Evolutionary conservation across 2,329 filamentous ascomycete species (phyloP).

Genomic region (Pseudocercospora ulei): DNA sequence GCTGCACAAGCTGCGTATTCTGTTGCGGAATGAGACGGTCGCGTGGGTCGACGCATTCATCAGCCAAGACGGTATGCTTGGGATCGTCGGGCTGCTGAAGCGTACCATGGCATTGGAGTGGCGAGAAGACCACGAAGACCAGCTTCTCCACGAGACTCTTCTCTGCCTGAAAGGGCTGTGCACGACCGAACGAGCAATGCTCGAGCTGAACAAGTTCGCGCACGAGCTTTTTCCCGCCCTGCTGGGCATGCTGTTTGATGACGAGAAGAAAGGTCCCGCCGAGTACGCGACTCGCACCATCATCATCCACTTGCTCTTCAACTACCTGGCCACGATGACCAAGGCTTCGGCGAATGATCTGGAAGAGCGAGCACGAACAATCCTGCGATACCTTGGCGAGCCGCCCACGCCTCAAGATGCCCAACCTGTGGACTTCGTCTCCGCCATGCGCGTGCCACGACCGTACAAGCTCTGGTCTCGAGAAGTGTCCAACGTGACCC

Average conservation of each 20-base stretch:
- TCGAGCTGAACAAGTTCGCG: slow-evolving; percentile 71
- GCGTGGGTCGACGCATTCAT: slow-evolving; percentile 93
- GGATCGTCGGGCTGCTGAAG: slow-evolving; percentile 75
- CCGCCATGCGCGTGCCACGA: slow-evolving; percentile 75
- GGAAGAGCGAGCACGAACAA: slow-evolving; percentile 54
- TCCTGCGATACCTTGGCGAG: slow-evolving; percentile 71
- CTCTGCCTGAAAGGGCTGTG: slow-evolving; percentile 89
- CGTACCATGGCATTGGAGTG: slow-evolving; percentile 94
- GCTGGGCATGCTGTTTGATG: slow-evolving; percentile 82
- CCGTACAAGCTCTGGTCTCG: slow-evolving; percentile 93
- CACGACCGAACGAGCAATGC: slow-evolving; percentile 77
- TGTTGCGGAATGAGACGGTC: slow-evolving; percentile 89
- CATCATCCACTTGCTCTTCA: slow-evolving; percentile 79
- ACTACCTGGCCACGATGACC: slow-evolving; percentile 63
- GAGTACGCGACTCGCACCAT: slow-evolving; percentile 91
- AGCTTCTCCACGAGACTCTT: slow-evolving; percentile 79
- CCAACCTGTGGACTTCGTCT: slow-evolving; percentile 71
- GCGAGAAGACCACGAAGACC: slow-evolving; percentile 96
- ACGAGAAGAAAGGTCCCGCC: slow-evolving; percentile 95
- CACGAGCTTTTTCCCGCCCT: slow-evolving; percentile 74
- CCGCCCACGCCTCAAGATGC: slow-evolving; percentile 67
- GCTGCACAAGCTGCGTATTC: slow-evolving; percentile 78
- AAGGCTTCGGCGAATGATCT: slow-evolving; percentile 40
- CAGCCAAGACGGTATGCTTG: slow-evolving; percentile 77
- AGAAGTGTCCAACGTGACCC: slow-evolving; percentile 83